Conservation (phyloP, 2,329 filamentous ascomycete genomes). For the Paecilomyces sp. region DNA sequence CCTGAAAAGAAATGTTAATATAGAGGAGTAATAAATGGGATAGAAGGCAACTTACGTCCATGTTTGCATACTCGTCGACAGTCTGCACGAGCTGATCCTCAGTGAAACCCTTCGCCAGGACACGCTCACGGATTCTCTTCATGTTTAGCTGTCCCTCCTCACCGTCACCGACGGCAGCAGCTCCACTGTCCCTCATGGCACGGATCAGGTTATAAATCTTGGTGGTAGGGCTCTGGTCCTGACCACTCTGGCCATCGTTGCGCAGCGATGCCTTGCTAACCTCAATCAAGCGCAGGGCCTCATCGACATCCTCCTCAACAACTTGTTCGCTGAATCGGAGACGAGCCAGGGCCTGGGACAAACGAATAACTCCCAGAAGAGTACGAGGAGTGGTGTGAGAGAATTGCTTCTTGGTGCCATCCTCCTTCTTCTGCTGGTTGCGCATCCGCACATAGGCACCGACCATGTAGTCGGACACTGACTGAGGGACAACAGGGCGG, state of each 20-base stretch:
- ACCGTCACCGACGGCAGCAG: slow-evolving; percentile 69
- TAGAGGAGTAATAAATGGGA: neutral
- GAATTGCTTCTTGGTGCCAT: slow-evolving; percentile 86
- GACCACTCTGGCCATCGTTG: slow-evolving; percentile 56
- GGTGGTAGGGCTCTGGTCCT: slow-evolving; percentile 72
- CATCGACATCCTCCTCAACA: slow-evolving; percentile 87
- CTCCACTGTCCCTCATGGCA: slow-evolving; percentile 75
- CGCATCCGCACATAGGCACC: slow-evolving; percentile 94
- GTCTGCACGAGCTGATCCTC: slow-evolving; percentile 83
- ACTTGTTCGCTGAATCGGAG: slow-evolving; percentile 82
- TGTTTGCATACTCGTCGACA: slow-evolving; percentile 77
- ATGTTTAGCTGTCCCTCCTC: slow-evolving; percentile 71
- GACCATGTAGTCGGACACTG: slow-evolving; percentile 91
- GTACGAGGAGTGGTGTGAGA: slow-evolving; percentile 92
- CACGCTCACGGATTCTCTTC: slow-evolving; percentile 79
- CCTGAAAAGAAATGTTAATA: slow-evolving; percentile 45
- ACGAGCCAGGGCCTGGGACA: slow-evolving; percentile 87
- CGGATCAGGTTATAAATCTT: slow-evolving; percentile 95
- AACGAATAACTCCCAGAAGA: slow-evolving; percentile 81
- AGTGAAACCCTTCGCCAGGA: slow-evolving; percentile 94
- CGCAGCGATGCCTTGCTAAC: slow-evolving; percentile 89
- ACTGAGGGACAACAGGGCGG: slow-evolving; percentile 76
- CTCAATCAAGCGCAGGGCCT: slow-evolving; percentile 83
- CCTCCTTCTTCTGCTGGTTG: slow-evolving; percentile 83
- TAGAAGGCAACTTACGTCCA: slow-evolving; percentile 66